A percentile compares a stretch with the other conserved stretches of the same genome.
Evolutionary conservation across 2,329 filamentous ascomycete species (phyloP).

Genomic region (Monascus ruber): DNA sequence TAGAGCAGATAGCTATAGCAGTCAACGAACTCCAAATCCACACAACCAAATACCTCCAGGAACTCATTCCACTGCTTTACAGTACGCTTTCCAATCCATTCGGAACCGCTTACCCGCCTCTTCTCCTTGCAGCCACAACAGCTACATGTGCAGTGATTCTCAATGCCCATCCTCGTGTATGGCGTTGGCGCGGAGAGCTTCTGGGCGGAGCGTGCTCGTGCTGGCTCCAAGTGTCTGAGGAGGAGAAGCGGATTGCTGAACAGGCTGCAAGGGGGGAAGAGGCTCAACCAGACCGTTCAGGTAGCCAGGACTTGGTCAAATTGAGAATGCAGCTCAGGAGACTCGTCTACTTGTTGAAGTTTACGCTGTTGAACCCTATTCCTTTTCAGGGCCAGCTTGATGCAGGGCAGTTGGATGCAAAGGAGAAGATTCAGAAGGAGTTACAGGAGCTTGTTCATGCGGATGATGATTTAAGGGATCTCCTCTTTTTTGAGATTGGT

Average conservation of each 20-base stretch:
- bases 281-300: not conserved
- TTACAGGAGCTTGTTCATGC: slow-evolving; percentile 24
- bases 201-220: slow-evolving; percentile 51
- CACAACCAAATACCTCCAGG: slow-evolving; percentile 38
- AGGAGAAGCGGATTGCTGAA: slow-evolving; percentile 13
- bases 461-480: slow-evolving; percentile 19
- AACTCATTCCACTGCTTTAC: slow-evolving; percentile 56
- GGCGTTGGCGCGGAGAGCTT: slow-evolving; percentile 51
- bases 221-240: slow-evolving; percentile 46
- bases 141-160: slow-evolving; percentile 48
- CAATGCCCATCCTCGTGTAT: slow-evolving; percentile 59
- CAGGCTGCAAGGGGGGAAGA: not conserved
- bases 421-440: slow-evolving; percentile 15
- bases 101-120: slow-evolving; percentile 41
- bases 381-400: slow-evolving; percentile 6
- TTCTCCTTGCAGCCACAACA: slow-evolving; percentile 43
- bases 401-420: slow-evolving; percentile 1
- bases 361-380: slow-evolving; percentile 18
- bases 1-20: slow-evolving; percentile 16
- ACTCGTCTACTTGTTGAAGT: slow-evolving; percentile 17
- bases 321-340: slow-evolving; percentile 19
- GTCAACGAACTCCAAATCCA: slow-evolving; percentile 25
- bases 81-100: slow-evolving; percentile 60
- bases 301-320: slow-evolving; percentile 4
- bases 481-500: slow-evolving; percentile 15